Evolutionary conservation across 306 rosid genomes (phyloP).

Genomic region (Lathyrus oleraceus): DNA sequence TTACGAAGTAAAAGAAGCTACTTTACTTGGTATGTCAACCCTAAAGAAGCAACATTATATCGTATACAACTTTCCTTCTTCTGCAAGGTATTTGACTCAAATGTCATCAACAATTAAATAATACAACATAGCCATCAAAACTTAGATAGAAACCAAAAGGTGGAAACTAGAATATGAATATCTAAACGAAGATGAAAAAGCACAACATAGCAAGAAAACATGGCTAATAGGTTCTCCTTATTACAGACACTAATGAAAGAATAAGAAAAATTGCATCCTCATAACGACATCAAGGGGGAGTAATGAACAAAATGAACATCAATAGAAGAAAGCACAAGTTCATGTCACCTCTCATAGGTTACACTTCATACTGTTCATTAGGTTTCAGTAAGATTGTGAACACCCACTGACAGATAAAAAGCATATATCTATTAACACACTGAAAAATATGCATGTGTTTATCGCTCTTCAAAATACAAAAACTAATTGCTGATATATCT

Average conservation of each 20-base stretch:
- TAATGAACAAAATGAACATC: conserved; percentile 7
- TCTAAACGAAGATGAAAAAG: conserved; percentile 18
- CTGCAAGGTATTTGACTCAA: conserved; percentile 19
- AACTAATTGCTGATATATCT: conserved; percentile 1
- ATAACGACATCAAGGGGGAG: conserved; percentile 1
- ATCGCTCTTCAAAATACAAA: background rate
- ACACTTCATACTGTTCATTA: background rate
- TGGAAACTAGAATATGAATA: conserved; percentile 1
- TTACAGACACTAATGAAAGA: background rate
- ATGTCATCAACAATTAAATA: conserved; percentile 12
- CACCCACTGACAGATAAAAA: background rate
- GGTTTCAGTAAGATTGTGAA: background rate
- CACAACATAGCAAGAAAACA: conserved; percentile 17
- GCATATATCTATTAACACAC: conserved; percentile 9
- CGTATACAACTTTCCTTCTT: conserved; percentile 19
- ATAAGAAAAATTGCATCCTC: conserved; percentile 3
- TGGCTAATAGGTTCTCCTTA: conserved; percentile 7
- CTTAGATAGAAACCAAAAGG: conserved; percentile 4
- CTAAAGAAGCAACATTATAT: background rate
- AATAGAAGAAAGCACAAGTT: conserved; percentile 6
- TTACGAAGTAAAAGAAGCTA: conserved; percentile 34
- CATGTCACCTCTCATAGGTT: background rate
- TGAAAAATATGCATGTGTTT: background rate
- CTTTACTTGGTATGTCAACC: conserved; percentile 24
- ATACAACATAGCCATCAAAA: conserved; percentile 3